Conservation (phyloP, 2,329 filamentous ascomycete genomes). For the Orbilia oligospora region DNA sequence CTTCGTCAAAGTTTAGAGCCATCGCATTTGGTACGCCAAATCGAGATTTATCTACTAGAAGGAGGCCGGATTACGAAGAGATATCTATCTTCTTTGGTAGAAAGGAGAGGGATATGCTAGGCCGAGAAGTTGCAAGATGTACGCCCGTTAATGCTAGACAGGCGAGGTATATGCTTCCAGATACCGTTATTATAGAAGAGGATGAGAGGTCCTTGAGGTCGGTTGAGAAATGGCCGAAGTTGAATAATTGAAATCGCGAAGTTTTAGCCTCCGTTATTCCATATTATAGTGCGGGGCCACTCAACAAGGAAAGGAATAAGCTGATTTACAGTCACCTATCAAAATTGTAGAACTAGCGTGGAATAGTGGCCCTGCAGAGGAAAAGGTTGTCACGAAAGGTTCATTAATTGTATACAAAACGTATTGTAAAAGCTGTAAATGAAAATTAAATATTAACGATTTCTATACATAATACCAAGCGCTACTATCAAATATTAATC, state of each 20-base stretch:
- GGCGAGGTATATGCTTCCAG: slow-evolving; percentile 2
- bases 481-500: background rate
- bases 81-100: slow-evolving; percentile 7
- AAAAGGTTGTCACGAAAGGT: no score
- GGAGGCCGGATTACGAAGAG: background rate
- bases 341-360: no score
- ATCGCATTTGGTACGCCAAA: slow-evolving; percentile 13
- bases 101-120: background rate
- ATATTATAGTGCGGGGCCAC: no score
- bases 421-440: no score
- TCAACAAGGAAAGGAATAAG: no score
- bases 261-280: background rate
- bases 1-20: slow-evolving; percentile 4
- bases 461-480: background rate
- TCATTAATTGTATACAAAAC: no score
- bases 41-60: background rate
- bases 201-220: background rate
- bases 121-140: background rate
- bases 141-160: slow-evolving; percentile 4
- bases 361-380: no score
- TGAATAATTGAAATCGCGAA: no score
- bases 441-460: no score
- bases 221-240: background rate
- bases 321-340: no score
- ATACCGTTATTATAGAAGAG: slow-evolving; percentile 2